Evolutionary conservation across 305 asterid genomes (phyloP), one percentile per base, ranked within the genome.

Genomic region (Ajuga reptans): DNA sequence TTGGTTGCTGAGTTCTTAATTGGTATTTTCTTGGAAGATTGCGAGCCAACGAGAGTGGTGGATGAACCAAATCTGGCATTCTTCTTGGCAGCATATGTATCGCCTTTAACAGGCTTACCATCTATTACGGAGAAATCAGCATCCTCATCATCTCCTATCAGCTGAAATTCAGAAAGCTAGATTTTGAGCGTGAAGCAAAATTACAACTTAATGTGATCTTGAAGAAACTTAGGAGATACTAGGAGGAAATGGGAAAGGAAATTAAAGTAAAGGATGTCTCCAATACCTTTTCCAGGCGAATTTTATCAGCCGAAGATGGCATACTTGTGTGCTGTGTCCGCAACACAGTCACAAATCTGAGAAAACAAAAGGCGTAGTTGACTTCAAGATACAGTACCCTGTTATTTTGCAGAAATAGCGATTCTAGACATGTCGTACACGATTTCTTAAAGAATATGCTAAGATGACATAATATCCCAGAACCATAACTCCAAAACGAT

Each of bases 281-380:
- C 39, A 21, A 29, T 78, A 92, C 98, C 98, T 92, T 85, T 74
- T 84, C 96, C 64, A 90, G 79, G 74, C 89, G 95, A 75, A 83
- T 41, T 77, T 75, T 79, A 72, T 90, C 96, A 74, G 60, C 71
- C 7, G 93, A 18, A 16, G 96, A 90, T 31, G 98, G 98, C 96
- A 92, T 90, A 60, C 89, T 72, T 18, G 98, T 87, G 70, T 88
- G 84, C 3, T 71, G 95, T 43, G 96, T 86, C 64, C 76, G 87
- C 37, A 81, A 31, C 76, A 92, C 95, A 6, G 93, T 88, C 62
- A 92, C 97, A 84, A 90, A 92, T 75, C 98, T 92, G 86, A 60
- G 71, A 68, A 78, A 70, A 31, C 61, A 72, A 12, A 69, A 5
- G 57, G 9, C 33, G 34, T 5, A 53, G 58, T 57, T 47, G 31